Evolutionary conservation across 768 basidiomycete species (phyloP), one percentile per base, ranked within the genome.

Genomic region (Exsudoporus frostii): DNA sequence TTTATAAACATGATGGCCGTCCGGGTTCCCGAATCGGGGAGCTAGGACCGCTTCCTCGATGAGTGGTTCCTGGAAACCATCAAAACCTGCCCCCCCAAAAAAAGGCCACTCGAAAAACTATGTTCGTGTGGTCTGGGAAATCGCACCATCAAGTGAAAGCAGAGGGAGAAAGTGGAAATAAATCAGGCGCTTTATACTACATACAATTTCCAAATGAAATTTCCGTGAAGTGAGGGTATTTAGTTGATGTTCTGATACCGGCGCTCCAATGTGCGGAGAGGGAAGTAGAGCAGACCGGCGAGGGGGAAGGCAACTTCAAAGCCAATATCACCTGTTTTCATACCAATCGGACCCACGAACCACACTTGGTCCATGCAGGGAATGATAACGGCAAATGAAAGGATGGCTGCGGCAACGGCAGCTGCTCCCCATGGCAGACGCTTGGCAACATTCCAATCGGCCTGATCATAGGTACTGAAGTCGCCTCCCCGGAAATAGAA

Each of bases 341-440:
- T 59, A 4, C 86, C 88, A 19, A 90, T 82, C 0, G 87, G 88
- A 1, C 89, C 89, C 4, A 71, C 68, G 62, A 81, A 90, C 81
- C 83, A 90, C 14, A 74, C 79, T 61, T 92, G 87, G 52, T 79
- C 72, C 82, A 91, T 91, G 45, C 74, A 81, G 6, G 85, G 82
- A 6, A 90, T 71, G 22, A 84, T 70, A 20, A 88, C 72, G 7
- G 71, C 80, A 49, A 83, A 82, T 3, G 82, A 73, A 13, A 79
- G 71, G 0, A 74, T 50, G 45, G 76, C 75, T 0, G 88, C 76
- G 0, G 73, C 50, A 6, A 87, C 57, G 3, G 86, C 88, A 4
- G 89, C 83, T 20, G 77, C 59, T 2, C 89, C 90, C 14, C 76
- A 71, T 0, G 89, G 88, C 4, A 92, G 75, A 25, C 68, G 67